Base-by-base conservation (phyloP, 2,329 filamentous ascomycete species). In the Aspergillus luchuensis region DNA sequence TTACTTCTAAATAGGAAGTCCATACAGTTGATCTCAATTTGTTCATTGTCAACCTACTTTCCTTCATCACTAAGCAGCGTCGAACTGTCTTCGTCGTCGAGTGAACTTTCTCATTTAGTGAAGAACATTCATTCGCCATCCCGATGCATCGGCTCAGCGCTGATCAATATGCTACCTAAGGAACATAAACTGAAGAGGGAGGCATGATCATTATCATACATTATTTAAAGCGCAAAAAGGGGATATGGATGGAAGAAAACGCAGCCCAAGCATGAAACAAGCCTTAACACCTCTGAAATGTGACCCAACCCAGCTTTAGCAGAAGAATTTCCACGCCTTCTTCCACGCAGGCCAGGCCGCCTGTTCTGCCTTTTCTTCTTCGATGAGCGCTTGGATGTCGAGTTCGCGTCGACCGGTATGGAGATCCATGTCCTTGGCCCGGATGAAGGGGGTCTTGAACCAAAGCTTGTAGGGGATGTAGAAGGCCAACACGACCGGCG, bases 391-490 rank as follows among this genome's bases (percentile, higher is more conserved):
- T 28, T 88, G 86, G 48, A 97, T 79, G 73, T 97, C 93, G 60
- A 97, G 85, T 71, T 97, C 92, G 25, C 93, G 83, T 28, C 92
- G 87, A 2, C 94, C 94, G 0, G 92, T 96, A 61, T 89, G 86
- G 63, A 97, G 79, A 76, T 97, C 93, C 88, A 97, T 96, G 64
- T 96, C 89, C 54, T 83, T 81, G 36, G 84, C 78, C 17, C 84
- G 81, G 47, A 97, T 83, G 59, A 91, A 82, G 1, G 81, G 79
- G 1, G 92, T 96, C 59, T 82, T 82, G 72, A 86, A 91, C 76
- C 82, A 89, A 36, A 95, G 15, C 78, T 96, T 96, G 78, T 96
- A 94, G 0, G 76, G 81, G 10, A 91, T 48, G 74, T 91, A 96
- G 75, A 89, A 82, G 0, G 69, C 47, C 17, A 87, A 62, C 39